Base-by-base conservation (phyloP, 108 stramenopile species). In the Conticribra weissflogii region DNA sequence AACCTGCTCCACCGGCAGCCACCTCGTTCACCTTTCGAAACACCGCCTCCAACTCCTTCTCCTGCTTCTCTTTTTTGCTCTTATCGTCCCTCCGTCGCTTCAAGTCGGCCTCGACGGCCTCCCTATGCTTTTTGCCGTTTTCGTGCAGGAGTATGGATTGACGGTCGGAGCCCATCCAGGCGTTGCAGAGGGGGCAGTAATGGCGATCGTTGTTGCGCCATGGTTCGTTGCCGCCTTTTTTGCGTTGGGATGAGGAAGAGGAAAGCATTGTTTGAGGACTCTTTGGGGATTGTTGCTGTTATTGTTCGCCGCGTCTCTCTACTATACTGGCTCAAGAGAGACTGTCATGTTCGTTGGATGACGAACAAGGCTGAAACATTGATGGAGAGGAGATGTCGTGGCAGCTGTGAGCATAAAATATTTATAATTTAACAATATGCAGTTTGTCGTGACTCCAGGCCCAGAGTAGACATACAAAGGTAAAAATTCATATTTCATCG, bases 101-200 rank as follows among this genome's bases (percentile, higher is more conserved):
- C 63, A 91, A 49, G 36, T 72, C 63, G 29, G 74, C 62, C 57
- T 88, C 86, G 31, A 89, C 81, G 31, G 82, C 81, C 72, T 95
- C 88, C 33, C 71, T 50, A 62, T 95, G 94, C 63, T 91, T 95
- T 72, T 86, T 88, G 2, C 94, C 94, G 67, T 95, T 90, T 59
- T 95, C 91, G 78, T 95, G 94, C 21, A 87, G 57, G 22, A 82
- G 44, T 50, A 92, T 95, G 29, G 89, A 88, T 34, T 86, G 87
- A 1, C 91, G 88, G 69, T 95, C 91, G 50, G 67, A 74, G 16
- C 84, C 88, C 89, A 91, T 92, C 94, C 94, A 95, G 0, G 66
- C 82, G 56, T 95, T 95, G 78, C 94, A 95, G 3, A 86, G 66
- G 12, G 81, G 69, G 63, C 94, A 95, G 69, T 92, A 92, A 66